A percentile compares a stretch with the other conserved stretches of the same genome.
Conservation (phyloP, 2,329 filamentous ascomycete genomes). For the Trichoderma polysporum region DNA sequence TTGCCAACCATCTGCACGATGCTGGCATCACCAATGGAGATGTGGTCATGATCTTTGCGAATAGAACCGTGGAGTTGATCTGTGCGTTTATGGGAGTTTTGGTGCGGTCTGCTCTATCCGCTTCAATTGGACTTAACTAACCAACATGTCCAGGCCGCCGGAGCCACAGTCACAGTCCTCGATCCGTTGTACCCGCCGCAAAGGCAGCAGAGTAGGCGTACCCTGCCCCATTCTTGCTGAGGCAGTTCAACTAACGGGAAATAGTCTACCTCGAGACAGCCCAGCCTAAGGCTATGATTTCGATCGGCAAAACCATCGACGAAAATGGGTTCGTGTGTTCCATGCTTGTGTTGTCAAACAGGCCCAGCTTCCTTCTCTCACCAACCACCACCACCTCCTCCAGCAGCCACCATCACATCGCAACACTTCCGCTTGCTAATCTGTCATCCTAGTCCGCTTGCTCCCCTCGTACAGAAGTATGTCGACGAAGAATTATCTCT, state of each 20-base stretch:
- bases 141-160: conserved; percentile 48
- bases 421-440: no score
- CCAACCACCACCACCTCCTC: no score
- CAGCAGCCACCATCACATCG: no score
- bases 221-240: no score
- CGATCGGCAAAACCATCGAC: conserved; percentile 66
- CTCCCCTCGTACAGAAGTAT: conserved; percentile 56
- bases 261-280: conserved; percentile 79
- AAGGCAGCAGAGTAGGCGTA: conserved; percentile 33
- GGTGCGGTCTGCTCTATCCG: not conserved
- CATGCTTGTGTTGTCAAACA: not conserved
- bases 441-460: conserved; percentile 32
- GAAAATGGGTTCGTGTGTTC: no score
- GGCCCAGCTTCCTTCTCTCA: not conserved
- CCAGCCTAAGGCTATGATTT: conserved; percentile 44
- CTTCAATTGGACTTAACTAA: not conserved
- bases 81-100: conserved; percentile 71
- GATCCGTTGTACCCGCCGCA: conserved; percentile 57
- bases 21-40: conserved; percentile 75
- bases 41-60: conserved; percentile 89
- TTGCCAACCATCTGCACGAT: conserved; percentile 76
- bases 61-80: conserved; percentile 68
- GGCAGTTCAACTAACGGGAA: no score
- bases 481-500: conserved; percentile 71
- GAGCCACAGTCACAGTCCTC: conserved; percentile 64